These are phyloP conservation scores for Malus hybrid DNA, from an alignment of 331 rosid genomes.

Conservation along the genomic window DNA sequence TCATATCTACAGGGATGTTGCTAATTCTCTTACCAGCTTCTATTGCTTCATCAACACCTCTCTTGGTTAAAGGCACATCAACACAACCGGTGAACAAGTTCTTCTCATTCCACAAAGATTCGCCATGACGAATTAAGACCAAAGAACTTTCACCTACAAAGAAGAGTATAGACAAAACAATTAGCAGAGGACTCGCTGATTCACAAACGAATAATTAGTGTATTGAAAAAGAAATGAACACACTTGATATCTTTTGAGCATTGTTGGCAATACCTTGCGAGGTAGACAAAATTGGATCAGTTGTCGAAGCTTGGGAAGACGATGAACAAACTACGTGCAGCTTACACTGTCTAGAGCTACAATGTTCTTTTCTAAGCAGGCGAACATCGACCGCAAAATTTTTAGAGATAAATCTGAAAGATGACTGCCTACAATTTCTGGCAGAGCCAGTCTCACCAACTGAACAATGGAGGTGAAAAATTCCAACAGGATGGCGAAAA, in stretches of 20 bases:
- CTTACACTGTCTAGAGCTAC: constrained; percentile 1
- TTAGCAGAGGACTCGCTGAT: not conserved
- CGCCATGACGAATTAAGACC: constrained; percentile 22
- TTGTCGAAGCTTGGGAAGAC: constrained; percentile 14
- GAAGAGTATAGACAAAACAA: not conserved
- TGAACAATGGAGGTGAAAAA: constrained; percentile 13
- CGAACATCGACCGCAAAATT: constrained; percentile 4
- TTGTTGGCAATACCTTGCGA: not conserved
- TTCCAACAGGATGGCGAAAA: constrained; percentile 19
- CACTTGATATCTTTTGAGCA: constrained; percentile 20
- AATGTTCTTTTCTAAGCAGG: not conserved
- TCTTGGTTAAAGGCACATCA: constrained; percentile 20
- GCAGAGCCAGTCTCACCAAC: constrained; percentile 14
- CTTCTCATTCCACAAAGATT: constrained; percentile 27
- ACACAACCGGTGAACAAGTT: constrained; percentile 33
- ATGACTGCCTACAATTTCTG: not conserved
- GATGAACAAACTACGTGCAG: constrained; percentile 10
- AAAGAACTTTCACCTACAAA: constrained; percentile 17
- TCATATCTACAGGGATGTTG: constrained; percentile 21
- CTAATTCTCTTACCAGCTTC: constrained; percentile 28
- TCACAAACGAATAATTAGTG: not conserved
- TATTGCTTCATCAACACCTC: constrained; percentile 29
- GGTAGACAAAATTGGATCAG: constrained; percentile 15
- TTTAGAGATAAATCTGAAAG: constrained; percentile 30
- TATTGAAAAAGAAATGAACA: not conserved